A percentile compares a stretch with the other conserved stretches of the same genome.
Evolutionary conservation across 805 yeast genomes (phyloP).

Genomic region (Yarrowia divulgata): DNA sequence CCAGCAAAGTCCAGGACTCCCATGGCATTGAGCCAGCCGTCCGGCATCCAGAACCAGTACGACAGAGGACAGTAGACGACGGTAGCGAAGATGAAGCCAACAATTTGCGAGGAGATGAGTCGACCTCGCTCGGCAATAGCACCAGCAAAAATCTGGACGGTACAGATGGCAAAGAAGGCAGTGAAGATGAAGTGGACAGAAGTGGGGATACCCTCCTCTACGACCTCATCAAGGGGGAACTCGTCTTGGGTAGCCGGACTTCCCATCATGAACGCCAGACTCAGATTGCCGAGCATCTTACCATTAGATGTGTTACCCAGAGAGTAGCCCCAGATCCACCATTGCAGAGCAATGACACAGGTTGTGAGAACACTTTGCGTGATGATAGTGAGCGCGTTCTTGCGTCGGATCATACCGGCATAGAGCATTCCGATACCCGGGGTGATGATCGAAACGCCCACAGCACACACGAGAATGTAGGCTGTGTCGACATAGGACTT

Average conservation of each 20-base stretch:
- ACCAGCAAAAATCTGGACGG: conserved; percentile 94
- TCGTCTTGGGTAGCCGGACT: conserved; percentile 8
- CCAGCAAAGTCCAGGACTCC: conserved; percentile 97
- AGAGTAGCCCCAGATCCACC: conserved; percentile 99
- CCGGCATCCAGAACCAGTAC: conserved; percentile 95
- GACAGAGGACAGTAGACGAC: conserved; percentile 96
- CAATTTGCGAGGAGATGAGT: conserved; percentile 94
- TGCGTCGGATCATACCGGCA: conserved; percentile 94
- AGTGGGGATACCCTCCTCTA: conserved; percentile 68
- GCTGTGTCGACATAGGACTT: conserved; percentile 30
- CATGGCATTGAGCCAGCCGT: conserved; percentile 84
- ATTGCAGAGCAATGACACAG: conserved; percentile 84
- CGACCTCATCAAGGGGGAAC: not conserved
- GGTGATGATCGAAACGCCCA: conserved; percentile 71
- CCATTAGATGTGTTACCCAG: conserved; percentile 62
- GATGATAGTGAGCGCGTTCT: conserved; percentile 88
- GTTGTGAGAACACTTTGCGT: conserved; percentile 95
- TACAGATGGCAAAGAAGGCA: conserved; percentile 94
- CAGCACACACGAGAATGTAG: conserved; percentile 28
- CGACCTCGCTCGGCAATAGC: conserved; percentile 98
- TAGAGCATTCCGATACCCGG: conserved; percentile 95
- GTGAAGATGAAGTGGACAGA: conserved; percentile 88
- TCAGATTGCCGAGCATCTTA: conserved; percentile 70
- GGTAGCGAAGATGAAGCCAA: conserved; percentile 91
- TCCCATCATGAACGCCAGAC: conserved; percentile 48